phyloP scores from a whole-genome alignment of 306 rosid genomes.

The Prosopis cineraria region DNA sequence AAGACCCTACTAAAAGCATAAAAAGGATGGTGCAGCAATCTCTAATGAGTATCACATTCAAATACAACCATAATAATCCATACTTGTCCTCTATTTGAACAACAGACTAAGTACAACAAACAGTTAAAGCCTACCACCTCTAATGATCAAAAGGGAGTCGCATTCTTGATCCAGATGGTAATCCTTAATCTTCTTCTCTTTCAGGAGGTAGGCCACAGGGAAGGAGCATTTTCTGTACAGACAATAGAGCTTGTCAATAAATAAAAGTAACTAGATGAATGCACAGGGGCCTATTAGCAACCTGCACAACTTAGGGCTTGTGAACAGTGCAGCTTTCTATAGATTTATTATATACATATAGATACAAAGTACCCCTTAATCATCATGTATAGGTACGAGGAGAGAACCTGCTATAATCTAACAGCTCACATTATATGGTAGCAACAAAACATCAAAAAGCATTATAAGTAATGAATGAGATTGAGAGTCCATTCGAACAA shows the following conservation, averaged over 20 bases:
- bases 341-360: too few relatives aligned
- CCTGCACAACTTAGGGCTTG: too few relatives aligned
- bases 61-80: constrained; percentile 7
- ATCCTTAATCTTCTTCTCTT: constrained; percentile 76
- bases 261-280: background rate
- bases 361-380: background rate
- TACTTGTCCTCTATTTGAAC: constrained; percentile 8
- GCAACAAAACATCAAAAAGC: background rate
- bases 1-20: constrained; percentile 7
- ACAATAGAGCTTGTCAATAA: constrained; percentile 31
- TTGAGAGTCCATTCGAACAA: background rate
- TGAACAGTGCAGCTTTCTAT: too few relatives aligned
- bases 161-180: constrained; percentile 6
- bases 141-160: background rate
- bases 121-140: constrained; percentile 16
- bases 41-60: constrained; percentile 24
- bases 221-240: constrained; percentile 83
- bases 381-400: background rate
- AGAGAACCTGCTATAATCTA: background rate
- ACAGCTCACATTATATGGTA: background rate
- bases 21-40: constrained; percentile 25
- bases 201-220: constrained; percentile 97
- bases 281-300: too few relatives aligned
- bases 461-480: constrained; percentile 1
- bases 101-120: constrained; percentile 16